These are phyloP conservation scores for Aspergillus kassunensis DNA, from an alignment of 495 filamentous ascomycete species.

Conservation along the genomic window DNA sequence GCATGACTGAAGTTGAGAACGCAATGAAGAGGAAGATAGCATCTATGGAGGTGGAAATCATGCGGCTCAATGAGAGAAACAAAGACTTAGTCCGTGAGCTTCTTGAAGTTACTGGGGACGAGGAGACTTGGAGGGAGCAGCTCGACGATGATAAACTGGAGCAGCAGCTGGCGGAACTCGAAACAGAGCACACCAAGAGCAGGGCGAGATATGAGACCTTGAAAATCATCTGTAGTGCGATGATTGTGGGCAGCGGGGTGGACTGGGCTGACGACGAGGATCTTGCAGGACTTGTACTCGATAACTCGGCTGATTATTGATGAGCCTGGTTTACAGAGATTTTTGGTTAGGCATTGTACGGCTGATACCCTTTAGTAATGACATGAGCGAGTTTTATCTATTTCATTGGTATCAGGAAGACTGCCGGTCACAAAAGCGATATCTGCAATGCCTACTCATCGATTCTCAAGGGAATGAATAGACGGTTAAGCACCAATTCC, in stretches of 20 bases:
- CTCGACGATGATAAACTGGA: constrained; percentile 48
- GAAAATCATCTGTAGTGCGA: constrained; percentile 67
- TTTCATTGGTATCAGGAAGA: too few relatives aligned
- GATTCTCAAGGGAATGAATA: too few relatives aligned
- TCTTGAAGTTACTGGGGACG: constrained; percentile 55
- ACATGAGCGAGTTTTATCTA: neutral
- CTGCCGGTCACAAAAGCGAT: neutral
- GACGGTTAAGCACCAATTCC: too few relatives aligned
- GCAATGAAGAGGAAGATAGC: constrained; percentile 45
- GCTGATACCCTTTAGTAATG: constrained; percentile 12
- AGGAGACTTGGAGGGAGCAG: constrained; percentile 48
- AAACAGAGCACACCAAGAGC: constrained; percentile 51
- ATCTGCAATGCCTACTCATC: too few relatives aligned
- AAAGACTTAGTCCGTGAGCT: constrained; percentile 56
- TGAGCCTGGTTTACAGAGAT: neutral
- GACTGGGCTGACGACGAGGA: constrained; percentile 73
- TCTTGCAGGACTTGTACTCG: constrained; percentile 69
- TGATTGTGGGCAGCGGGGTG: constrained; percentile 78
- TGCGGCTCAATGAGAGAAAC: constrained; percentile 54
- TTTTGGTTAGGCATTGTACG: constrained; percentile 12
- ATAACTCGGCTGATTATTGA: constrained; percentile 57
- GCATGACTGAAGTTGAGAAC: constrained; percentile 49
- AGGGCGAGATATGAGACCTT: constrained; percentile 65
- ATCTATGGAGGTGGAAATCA: constrained; percentile 51
- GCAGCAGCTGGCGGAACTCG: constrained; percentile 50